Evolutionary conservation across 495 filamentous ascomycete species (phyloP).

Genomic region (Symbiotaphrina buchneri): DNA sequence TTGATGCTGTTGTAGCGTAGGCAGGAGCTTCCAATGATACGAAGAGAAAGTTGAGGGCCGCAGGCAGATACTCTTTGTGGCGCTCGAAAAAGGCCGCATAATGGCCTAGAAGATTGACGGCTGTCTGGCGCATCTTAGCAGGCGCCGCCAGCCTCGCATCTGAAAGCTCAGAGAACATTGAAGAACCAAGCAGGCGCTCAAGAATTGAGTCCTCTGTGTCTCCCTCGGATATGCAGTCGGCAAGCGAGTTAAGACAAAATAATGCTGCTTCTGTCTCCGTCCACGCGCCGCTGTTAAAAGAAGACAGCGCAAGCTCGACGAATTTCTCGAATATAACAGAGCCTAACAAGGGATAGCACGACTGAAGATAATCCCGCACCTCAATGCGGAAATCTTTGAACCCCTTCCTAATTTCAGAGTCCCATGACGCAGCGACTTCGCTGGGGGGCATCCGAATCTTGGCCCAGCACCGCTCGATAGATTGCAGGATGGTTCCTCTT

Average conservation of each 20-base stretch:
- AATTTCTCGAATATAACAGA: slow-evolving; percentile 46
- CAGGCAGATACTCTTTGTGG: slow-evolving; percentile 43
- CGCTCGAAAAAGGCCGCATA: slow-evolving; percentile 70
- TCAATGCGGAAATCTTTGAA: slow-evolving; percentile 67
- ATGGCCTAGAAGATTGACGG: slow-evolving; percentile 51
- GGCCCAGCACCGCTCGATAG: slow-evolving; percentile 32
- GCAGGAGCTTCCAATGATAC: slow-evolving; percentile 40
- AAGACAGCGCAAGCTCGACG: slow-evolving; percentile 33
- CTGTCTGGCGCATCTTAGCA: slow-evolving; percentile 49
- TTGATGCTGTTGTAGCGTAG: slow-evolving; percentile 50
- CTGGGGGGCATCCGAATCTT: slow-evolving; percentile 38
- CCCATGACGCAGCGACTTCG: slow-evolving; percentile 31
- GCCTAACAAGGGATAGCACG: slow-evolving; percentile 49
- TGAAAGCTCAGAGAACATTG: slow-evolving; percentile 35
- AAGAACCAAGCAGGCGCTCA: slow-evolving; percentile 40
- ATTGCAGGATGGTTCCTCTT: slow-evolving; percentile 22
- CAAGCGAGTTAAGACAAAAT: slow-evolving; percentile 55
- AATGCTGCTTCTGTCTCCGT: slow-evolving; percentile 55
- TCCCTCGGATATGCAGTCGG: slow-evolving; percentile 52
- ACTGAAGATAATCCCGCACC: slow-evolving; percentile 57
- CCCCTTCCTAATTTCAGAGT: slow-evolving; percentile 40
- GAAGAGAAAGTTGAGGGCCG: slow-evolving; percentile 66
- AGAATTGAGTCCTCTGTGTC: slow-evolving; percentile 41
- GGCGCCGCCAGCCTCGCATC: slow-evolving; percentile 31
- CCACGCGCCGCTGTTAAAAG: slow-evolving; percentile 41